Percentiles rank a stretch among this genome's conserved stretches.
phyloP scores from a whole-genome alignment of 768 basidiomycete genomes.

The Calvatia gigantea region DNA sequence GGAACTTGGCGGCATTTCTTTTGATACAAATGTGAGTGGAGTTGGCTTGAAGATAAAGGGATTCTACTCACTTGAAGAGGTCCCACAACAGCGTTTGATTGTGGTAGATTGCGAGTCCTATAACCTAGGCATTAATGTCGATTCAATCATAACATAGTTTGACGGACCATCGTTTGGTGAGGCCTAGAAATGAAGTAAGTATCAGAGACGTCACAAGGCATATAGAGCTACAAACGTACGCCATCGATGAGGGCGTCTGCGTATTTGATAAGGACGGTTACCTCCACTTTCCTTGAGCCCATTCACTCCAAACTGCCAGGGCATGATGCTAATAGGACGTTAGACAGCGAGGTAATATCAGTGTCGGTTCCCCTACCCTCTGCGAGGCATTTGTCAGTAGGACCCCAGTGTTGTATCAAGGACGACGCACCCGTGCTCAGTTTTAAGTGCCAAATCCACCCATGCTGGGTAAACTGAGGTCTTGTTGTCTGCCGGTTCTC shows the following conservation, averaged over 20 bases:
- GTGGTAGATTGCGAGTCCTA: conserved; percentile 48
- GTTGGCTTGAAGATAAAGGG: not conserved
- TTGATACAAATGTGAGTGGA: conserved; percentile 4
- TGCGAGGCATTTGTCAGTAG: conserved; percentile 3
- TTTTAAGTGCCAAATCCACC: conserved; percentile 45
- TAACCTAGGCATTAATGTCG: not conserved
- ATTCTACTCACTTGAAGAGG: conserved; percentile 41
- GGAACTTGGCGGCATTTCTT: conserved; percentile 32
- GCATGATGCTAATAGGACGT: conserved; percentile 37
- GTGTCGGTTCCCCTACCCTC: conserved; percentile 23
- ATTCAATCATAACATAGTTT: not conserved
- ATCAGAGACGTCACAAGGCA: not conserved
- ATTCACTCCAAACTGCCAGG: conserved; percentile 54
- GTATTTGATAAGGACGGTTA: conserved; percentile 52
- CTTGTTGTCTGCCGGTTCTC: conserved; percentile 40
- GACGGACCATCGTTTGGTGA: conserved; percentile 52
- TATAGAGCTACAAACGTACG: conserved; percentile 20
- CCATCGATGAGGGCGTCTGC: conserved; percentile 49
- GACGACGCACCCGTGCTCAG: conserved; percentile 43
- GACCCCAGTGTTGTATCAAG: not conserved
- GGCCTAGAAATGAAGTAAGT: conserved; percentile 28
- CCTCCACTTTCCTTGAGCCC: conserved; percentile 49
- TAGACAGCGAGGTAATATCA: not conserved
- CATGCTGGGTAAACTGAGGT: conserved; percentile 46
- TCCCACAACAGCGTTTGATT: conserved; percentile 51